Conservation (phyloP, 192 early-diverging fungal genomes). For the Spizellomyces punctatus region DNA sequence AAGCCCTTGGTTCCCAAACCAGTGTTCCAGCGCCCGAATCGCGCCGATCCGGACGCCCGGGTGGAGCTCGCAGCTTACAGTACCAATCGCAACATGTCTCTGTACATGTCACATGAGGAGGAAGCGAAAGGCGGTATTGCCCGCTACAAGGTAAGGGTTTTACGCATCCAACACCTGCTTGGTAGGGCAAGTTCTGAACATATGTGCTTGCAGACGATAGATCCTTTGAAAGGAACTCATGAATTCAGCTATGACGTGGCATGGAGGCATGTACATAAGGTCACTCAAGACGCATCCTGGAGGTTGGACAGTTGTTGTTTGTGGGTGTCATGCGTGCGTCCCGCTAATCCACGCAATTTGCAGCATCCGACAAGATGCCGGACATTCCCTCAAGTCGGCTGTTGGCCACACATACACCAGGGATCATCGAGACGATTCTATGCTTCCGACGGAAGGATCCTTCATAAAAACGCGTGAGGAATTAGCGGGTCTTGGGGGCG, state of each 20-base stretch:
- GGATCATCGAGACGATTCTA: conserved; percentile 78
- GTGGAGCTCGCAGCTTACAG: conserved; percentile 70
- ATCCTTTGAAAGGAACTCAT: conserved; percentile 48
- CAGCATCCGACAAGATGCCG: conserved; percentile 76
- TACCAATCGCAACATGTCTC: conserved; percentile 61
- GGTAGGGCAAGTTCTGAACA: not conserved
- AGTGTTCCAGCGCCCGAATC: conserved; percentile 66
- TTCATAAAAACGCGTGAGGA: conserved; percentile 53
- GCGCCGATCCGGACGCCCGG: conserved; percentile 68
- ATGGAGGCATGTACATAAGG: conserved; percentile 81
- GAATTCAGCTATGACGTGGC: conserved; percentile 68
- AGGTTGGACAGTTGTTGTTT: conserved; percentile 19
- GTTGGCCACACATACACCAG: conserved; percentile 63
- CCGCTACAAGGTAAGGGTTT: conserved; percentile 53
- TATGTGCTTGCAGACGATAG: conserved; percentile 23
- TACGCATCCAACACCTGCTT: not conserved
- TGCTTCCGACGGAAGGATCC: conserved; percentile 74
- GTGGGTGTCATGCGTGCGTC: not conserved
- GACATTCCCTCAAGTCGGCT: conserved; percentile 83
- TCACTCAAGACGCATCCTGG: conserved; percentile 39
- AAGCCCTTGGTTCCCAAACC: conserved; percentile 30
- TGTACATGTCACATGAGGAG: conserved; percentile 78
- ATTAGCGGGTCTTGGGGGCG: conserved; percentile 83
- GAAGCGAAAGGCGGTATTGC: conserved; percentile 59
- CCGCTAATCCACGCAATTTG: not conserved